Conservation (phyloP, 2,329 filamentous ascomycete species). For the Colletotrichum sansevieriae region DNA sequence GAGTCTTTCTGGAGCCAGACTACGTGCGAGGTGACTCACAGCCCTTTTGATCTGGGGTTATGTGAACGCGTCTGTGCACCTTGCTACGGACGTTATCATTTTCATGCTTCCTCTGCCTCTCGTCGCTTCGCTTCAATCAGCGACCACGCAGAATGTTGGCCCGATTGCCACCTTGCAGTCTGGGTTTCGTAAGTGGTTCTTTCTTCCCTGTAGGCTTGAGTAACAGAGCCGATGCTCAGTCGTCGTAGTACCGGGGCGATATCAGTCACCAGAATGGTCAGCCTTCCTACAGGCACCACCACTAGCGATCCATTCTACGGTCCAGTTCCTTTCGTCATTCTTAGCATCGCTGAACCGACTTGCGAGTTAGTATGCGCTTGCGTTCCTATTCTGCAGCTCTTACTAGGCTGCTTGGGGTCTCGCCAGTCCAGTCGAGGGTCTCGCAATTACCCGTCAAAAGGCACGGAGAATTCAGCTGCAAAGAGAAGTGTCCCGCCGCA, state of each 20-base stretch:
- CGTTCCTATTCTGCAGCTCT: constrained; percentile 17
- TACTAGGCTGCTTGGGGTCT: not conserved
- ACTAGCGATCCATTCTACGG: not conserved
- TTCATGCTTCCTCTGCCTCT: constrained; percentile 37
- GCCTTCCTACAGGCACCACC: not conserved
- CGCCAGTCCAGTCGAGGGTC: not conserved
- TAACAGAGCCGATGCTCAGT: not conserved
- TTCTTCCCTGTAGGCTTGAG: accelerated
- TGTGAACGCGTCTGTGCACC: constrained; percentile 5
- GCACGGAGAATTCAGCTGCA: not conserved
- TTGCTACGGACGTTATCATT: constrained; percentile 39
- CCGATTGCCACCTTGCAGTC: constrained; percentile 32
- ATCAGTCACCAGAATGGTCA: constrained; percentile 9
- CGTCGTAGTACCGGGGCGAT: constrained; percentile 10
- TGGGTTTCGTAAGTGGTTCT: constrained; percentile 35
- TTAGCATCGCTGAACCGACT: constrained; percentile 10
- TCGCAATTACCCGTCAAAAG: not conserved
- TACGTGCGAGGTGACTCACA: not conserved
- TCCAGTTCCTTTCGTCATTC: constrained; percentile 7
- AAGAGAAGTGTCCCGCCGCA: no score
- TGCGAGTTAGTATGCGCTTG: constrained; percentile 16
- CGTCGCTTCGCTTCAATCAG: constrained; percentile 21
- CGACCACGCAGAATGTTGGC: constrained; percentile 27
- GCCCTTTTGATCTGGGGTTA: constrained; percentile 12
- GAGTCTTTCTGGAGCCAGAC: not conserved